Evolutionary conservation across 352 stramenopile genomes (phyloP), one percentile per base, ranked within the genome.

Genomic region (Saprolegnia diclina): DNA sequence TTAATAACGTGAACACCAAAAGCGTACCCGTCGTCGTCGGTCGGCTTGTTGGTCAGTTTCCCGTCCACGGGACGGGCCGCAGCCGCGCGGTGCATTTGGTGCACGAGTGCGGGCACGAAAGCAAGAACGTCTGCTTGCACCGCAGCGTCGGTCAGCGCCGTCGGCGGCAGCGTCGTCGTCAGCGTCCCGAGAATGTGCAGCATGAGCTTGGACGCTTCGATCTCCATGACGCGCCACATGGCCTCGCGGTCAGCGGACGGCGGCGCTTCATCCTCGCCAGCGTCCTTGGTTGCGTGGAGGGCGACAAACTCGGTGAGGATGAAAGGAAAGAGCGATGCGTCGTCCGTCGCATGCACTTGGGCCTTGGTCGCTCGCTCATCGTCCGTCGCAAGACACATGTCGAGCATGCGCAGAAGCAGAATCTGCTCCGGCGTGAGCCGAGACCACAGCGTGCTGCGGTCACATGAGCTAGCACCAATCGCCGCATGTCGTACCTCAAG

Each of bases 391-490:
- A 62, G 18, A 24, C 26, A 37, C 74, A 88, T 80, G 1, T 73
- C 79, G 62, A 91, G 78, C 82, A 94, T 91, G 11, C 80, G 82
- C 46, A 94, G 46, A 48, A 91, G 71, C 45, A 94, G 89, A 44
- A 92, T 74, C 56, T 94, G 83, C 64, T 94, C 85, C 0, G 85
- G 85, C 40, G 85, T 92, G 48, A 94, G 81, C 29, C 83, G 77
- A 56, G 83, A 90, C 83, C 85, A 94, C 22, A 94, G 73, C 4
- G 45, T 29, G 35, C 62, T 67, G 38, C 24, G 13, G 9, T 9
- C 13, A 14, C 35, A 42, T 59, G 35, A 65, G 16, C 22, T 48
- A 21, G 26, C 40, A 54, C 7, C 13, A 65, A 53, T 6, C 13
- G 7, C 14, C 45, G 32, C 40, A 22, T 29, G n/a, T 16, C 21